phyloP scores from a whole-genome alignment of 345 rosid genomes.

The Heritiera littoralis region DNA sequence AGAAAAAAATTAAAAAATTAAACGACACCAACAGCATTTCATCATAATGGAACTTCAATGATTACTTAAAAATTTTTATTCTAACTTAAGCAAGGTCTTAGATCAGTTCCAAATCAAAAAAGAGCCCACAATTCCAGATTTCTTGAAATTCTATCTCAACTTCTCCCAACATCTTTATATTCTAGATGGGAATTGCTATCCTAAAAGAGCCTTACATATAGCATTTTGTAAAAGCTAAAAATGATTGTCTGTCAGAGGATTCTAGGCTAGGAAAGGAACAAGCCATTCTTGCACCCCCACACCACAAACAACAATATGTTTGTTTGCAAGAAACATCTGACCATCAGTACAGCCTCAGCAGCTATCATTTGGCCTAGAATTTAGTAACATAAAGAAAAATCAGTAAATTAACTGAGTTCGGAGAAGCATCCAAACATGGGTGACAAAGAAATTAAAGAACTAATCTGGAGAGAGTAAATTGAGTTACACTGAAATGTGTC shows the following conservation, averaged over 20 bases:
- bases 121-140: background rate
- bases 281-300: background rate
- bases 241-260: background rate
- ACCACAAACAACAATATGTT: background rate
- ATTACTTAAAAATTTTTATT: background rate
- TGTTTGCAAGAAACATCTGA: background rate
- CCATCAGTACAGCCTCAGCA: background rate
- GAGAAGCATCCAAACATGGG: background rate
- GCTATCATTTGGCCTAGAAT: background rate
- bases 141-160: background rate
- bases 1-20: background rate
- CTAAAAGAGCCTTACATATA: background rate
- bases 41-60: background rate
- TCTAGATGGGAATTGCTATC: background rate
- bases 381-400: background rate
- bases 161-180: background rate
- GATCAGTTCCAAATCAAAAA: background rate
- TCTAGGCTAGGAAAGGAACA: background rate
- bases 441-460: slow-evolving; percentile 1
- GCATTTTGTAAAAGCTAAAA: background rate
- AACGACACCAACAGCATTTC: background rate
- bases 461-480: background rate
- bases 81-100: background rate
- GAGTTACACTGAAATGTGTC: background rate
- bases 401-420: background rate